phyloP scores from a whole-genome alignment of 2,329 filamentous ascomycete genomes.

The Clonostachys rhizophaga region DNA sequence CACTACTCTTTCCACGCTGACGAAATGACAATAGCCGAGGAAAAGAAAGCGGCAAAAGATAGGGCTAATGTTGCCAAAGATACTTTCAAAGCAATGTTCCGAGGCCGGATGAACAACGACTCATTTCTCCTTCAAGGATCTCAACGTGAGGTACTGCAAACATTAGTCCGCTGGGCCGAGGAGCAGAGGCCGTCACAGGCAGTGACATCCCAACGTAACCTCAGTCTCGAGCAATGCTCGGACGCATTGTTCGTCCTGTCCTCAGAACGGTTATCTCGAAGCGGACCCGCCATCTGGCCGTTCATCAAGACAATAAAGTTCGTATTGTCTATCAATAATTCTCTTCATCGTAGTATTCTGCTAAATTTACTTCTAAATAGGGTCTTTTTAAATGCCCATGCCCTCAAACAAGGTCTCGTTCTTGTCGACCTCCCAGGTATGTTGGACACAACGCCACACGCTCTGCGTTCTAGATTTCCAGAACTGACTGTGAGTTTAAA shows the following conservation, averaged over 20 bases:
- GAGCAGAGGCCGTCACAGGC: slow-evolving; percentile 5
- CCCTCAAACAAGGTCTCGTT: slow-evolving; percentile 40
- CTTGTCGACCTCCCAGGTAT: slow-evolving; percentile 43
- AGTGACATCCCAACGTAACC: neutral
- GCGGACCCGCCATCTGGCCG: slow-evolving; percentile 28
- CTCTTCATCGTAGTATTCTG: neutral
- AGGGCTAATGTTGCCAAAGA: slow-evolving; percentile 24
- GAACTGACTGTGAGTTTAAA: slow-evolving; percentile 6
- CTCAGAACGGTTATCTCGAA: slow-evolving; percentile 18
- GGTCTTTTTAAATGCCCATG: slow-evolving; percentile 35
- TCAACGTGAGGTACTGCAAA: slow-evolving; percentile 9
- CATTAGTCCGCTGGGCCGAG: slow-evolving; percentile 13
- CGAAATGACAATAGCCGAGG: slow-evolving; percentile 8
- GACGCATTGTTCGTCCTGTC: slow-evolving; percentile 23
- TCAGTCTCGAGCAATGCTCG: slow-evolving; percentile 22
- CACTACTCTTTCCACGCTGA: slow-evolving; percentile 18
- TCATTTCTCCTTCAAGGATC: slow-evolving; percentile 7
- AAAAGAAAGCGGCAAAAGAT: slow-evolving; percentile 14
- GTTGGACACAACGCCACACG: neutral
- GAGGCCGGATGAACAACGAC: slow-evolving; percentile 9
- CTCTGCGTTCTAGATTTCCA: neutral
- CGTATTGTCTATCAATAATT: slow-evolving; percentile 1
- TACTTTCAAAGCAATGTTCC: slow-evolving; percentile 31
- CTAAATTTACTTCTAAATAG: slow-evolving; percentile 12
- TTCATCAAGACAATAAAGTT: slow-evolving; percentile 38